Evolutionary conservation across 352 stramenopile species (phyloP).

Genomic region (Globisporangium megalacanthum): DNA sequence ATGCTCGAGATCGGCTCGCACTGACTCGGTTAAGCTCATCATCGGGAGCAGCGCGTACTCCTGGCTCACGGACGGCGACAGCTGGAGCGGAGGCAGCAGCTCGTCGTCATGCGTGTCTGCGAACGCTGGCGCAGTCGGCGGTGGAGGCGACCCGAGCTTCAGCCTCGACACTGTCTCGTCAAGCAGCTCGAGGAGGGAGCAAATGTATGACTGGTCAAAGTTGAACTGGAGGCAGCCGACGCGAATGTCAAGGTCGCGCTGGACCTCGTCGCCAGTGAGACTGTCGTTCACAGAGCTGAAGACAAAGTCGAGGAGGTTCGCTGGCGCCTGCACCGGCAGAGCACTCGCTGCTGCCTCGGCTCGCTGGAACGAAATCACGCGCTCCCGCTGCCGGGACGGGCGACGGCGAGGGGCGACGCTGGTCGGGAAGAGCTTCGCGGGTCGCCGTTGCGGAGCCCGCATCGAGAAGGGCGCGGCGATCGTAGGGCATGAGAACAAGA

Average conservation of each 20-base stretch:
- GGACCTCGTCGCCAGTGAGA: slow-evolving; percentile 43
- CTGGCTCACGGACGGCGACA: slow-evolving; percentile 52
- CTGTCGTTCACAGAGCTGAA: slow-evolving; percentile 56
- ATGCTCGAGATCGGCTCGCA: slow-evolving; percentile 71
- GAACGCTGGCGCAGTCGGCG: slow-evolving; percentile 9
- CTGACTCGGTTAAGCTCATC: slow-evolving; percentile 72
- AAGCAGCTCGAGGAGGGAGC: slow-evolving; percentile 67
- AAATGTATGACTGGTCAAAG: slow-evolving; percentile 83
- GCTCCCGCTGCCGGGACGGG: slow-evolving; percentile 40
- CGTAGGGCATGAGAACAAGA: slow-evolving; percentile 74
- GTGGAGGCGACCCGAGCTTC: slow-evolving; percentile 19
- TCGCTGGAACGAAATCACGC: slow-evolving; percentile 59
- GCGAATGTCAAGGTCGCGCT: slow-evolving; percentile 59
- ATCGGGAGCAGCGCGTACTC: slow-evolving; percentile 53
- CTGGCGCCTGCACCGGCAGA: slow-evolving; percentile 12
- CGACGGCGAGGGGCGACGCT: slow-evolving; percentile 25
- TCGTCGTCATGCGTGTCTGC: not conserved
- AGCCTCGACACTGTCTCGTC: slow-evolving; percentile 62
- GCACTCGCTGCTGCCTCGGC: slow-evolving; percentile 15
- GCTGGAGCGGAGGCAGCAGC: slow-evolving; percentile 42
- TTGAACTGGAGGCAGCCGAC: slow-evolving; percentile 76
- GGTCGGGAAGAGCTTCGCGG: slow-evolving; percentile 20
- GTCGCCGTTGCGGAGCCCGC: slow-evolving; percentile 39
- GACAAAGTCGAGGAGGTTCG: slow-evolving; percentile 63
- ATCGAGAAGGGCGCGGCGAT: slow-evolving; percentile 66